Evolutionary conservation across 1,139 yeast genomes (phyloP), one percentile per base, ranked within the genome.

Genomic region (Groenewaldozyma sp.): DNA sequence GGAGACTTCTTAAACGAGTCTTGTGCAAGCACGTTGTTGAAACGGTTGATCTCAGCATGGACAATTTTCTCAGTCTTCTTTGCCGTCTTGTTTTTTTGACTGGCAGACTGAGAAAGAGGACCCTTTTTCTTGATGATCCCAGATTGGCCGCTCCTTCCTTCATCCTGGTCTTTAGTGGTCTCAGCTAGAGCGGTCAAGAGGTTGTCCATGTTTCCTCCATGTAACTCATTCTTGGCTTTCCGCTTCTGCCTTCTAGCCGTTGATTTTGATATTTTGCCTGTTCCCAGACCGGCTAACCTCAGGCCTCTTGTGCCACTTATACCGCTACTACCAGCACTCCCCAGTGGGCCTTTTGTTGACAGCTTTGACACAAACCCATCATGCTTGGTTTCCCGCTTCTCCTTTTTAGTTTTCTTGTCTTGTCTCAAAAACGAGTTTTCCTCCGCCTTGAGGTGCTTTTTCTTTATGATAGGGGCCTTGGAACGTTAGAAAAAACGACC

Each of bases 11-110:
- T 44, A 41, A 49, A 56, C 38, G 45, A 38, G 20, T 45, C 34
- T 28, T 50, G 47, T 10, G 44, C 45, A 11, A 51, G 38, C 10
- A 56, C 51, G 34, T 45, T 46, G 35, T 47, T 48, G 44, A 59
- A 60, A 34, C 57, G 44, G 14, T 45, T 46, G 24, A 52, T 58
- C 38, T 60, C 64, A 28, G 49, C 49, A 37, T 46, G 47, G 17
- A 56, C 55, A 2, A 60, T 53, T 35, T 52, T 53, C 38, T 58
- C 60, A 31, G 56, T 57, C 10, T 54, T 49, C 35, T 53, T 52
- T 40, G 42, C 9, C 44, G 48, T 24, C 37, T 38, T 7, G 36
- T 28, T 3, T 46, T 28, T 20, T 41, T 28, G 36, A 47, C 47
- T 28, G 40, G 39, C 13, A 11, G 26, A 22, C 26, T 7, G 7